phyloP scores from a whole-genome alignment of 169 alveolate species.

The Eimeria mitis region DNA sequence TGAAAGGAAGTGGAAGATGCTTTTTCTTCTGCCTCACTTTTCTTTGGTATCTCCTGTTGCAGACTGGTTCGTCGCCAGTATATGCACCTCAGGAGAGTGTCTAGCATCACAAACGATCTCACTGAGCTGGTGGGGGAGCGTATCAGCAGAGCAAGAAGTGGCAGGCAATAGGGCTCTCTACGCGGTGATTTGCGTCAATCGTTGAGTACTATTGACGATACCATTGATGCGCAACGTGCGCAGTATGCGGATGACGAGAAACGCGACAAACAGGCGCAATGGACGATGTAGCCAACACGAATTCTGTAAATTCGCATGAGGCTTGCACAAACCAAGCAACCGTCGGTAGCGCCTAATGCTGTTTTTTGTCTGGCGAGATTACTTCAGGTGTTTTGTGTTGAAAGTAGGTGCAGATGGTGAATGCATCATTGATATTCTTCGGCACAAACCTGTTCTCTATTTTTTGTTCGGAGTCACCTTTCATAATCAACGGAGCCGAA shows the following conservation, averaged over 20 bases:
- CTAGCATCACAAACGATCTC: not conserved
- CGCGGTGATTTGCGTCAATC: not conserved
- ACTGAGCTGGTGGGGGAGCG: too few relatives aligned
- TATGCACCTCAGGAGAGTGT: not conserved
- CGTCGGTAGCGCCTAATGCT: not conserved
- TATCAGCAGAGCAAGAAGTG: not conserved
- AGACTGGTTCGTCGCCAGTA: not conserved
- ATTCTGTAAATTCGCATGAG: not conserved
- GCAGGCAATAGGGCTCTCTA: not conserved
- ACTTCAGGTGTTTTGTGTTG: not conserved
- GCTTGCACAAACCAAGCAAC: not conserved
- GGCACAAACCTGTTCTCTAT: not conserved
- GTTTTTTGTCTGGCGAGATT: not conserved
- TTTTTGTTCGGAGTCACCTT: not conserved
- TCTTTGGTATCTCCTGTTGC: not conserved
- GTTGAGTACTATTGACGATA: not conserved
- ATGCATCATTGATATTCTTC: not conserved
- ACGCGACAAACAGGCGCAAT: not conserved
- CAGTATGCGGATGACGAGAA: not conserved
- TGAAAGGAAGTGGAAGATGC: not conserved
- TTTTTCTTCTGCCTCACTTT: not conserved
- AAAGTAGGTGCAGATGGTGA: not conserved
- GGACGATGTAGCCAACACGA: not conserved
- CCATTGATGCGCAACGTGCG: not conserved
- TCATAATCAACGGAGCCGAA: not conserved